Conservation (phyloP, 2,329 filamentous ascomycete genomes). For the Paracoccidioides lutzii region DNA sequence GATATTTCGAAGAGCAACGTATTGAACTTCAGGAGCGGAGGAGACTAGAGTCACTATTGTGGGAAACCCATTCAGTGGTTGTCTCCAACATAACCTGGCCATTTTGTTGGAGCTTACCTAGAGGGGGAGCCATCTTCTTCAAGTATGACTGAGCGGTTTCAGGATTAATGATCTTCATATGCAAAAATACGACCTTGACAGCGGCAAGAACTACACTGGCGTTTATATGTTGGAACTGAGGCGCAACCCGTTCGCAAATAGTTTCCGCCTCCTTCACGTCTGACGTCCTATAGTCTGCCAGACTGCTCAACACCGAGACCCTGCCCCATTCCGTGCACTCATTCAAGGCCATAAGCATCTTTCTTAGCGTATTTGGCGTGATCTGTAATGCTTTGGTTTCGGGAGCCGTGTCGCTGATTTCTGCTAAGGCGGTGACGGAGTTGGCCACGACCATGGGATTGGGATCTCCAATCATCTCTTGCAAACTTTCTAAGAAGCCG, state of each 20-base stretch:
- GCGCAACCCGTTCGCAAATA: constrained; percentile 89
- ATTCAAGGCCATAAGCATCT: constrained; percentile 89
- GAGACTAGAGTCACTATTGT: constrained; percentile 77
- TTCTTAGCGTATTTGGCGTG: constrained; percentile 73
- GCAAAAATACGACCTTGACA: constrained; percentile 92
- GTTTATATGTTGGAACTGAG: constrained; percentile 97
- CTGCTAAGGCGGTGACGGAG: constrained; percentile 81
- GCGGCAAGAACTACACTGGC: constrained; percentile 94
- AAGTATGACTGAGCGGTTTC: constrained; percentile 75
- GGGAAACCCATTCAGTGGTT: constrained; percentile 15
- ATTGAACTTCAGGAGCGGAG: constrained; percentile 92
- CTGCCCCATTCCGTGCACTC: constrained; percentile 98
- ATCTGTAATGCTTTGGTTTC: constrained; percentile 80
- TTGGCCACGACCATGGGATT: constrained; percentile 99
- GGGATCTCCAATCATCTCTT: constrained; percentile 92
- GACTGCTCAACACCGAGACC: constrained; percentile 78
- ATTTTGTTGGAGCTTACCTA: constrained; percentile 45
- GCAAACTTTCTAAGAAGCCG: constrained; percentile 82
- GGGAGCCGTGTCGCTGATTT: constrained; percentile 81
- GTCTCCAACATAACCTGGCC: neutral
- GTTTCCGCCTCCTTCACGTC: constrained; percentile 95
- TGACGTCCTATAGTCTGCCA: constrained; percentile 75
- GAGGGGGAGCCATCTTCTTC: constrained; percentile 95
- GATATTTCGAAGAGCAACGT: constrained; percentile 91
- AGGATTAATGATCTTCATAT: constrained; percentile 73